A percentile compares a stretch with the other conserved stretches of the same genome.
These are phyloP conservation scores for Astrephomene gubernaculifera DNA, from an alignment of 139 green algal species.

Conservation along the genomic window DNA sequence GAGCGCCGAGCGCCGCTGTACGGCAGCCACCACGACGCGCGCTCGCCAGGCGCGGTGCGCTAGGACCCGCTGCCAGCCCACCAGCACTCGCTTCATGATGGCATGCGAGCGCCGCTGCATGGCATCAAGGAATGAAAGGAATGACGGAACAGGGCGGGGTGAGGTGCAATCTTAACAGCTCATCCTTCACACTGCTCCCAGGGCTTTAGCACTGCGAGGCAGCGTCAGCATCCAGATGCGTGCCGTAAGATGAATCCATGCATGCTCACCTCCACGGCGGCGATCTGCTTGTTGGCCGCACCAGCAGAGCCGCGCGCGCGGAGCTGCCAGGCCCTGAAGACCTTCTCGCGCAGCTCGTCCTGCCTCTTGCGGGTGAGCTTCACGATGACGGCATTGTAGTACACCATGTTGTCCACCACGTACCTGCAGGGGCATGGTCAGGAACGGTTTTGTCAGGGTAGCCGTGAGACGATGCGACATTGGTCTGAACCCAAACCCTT, in stretches of 20 bases:
- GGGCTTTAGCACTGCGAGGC: too few relatives aligned
- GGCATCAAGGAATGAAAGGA: not conserved
- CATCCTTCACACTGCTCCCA: too few relatives aligned
- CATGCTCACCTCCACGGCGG: conserved; percentile 32
- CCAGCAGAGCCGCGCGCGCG: not conserved
- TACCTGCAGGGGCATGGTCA: too few relatives aligned
- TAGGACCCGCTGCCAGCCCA: conserved; percentile 9
- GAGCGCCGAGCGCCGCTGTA: not conserved
- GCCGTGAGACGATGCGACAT: too few relatives aligned
- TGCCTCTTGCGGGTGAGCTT: not conserved
- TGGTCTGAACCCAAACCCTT: too few relatives aligned
- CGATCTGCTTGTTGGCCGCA: not conserved
- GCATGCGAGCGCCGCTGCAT: conserved; percentile 29
- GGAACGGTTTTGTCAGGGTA: too few relatives aligned
- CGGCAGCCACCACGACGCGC: not conserved
- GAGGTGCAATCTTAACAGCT: too few relatives aligned
- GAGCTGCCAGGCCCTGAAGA: conserved; percentile 4
- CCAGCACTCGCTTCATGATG: conserved; percentile 4
- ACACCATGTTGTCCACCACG: conserved; percentile 10
- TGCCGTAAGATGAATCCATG: too few relatives aligned
- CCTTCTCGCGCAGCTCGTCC: not conserved
- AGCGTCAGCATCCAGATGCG: too few relatives aligned
- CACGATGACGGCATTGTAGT: not conserved
- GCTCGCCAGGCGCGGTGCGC: not conserved
- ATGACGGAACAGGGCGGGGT: not conserved